A percentile compares a stretch with the other conserved stretches of the same genome.
These are phyloP conservation scores for Aspergillus felis DNA, from an alignment of 2,329 filamentous ascomycete species.

Conservation along the genomic window DNA sequence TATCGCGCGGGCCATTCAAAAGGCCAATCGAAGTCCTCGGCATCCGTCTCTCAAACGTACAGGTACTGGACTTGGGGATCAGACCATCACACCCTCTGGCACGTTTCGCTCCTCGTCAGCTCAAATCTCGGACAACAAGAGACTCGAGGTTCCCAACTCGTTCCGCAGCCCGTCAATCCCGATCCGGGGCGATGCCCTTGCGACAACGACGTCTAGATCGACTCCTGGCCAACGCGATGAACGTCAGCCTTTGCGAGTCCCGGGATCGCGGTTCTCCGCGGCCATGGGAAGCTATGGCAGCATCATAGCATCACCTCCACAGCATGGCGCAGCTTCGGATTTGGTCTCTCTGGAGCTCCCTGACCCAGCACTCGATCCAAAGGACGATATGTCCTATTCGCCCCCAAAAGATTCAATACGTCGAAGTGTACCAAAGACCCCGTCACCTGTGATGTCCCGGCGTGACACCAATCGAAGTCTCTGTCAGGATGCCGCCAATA, in stretches of 20 bases:
- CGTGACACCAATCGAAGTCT: slow-evolving; percentile 9
- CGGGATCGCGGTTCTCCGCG: slow-evolving; percentile 33
- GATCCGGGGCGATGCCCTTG: slow-evolving; percentile 17
- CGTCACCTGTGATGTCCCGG: slow-evolving; percentile 23
- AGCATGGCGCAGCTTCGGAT: slow-evolving; percentile 26
- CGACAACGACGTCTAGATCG: slow-evolving; percentile 23
- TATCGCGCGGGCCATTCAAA: slow-evolving; percentile 66
- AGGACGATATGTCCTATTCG: slow-evolving; percentile 20
- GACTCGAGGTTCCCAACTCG: slow-evolving; percentile 12
- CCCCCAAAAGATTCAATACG: slow-evolving; percentile 12
- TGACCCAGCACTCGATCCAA: slow-evolving; percentile 55
- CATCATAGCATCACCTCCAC: slow-evolving; percentile 55
- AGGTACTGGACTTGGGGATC: slow-evolving; percentile 13
- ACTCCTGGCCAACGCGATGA: slow-evolving; percentile 38
- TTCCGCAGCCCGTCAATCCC: slow-evolving; percentile 12
- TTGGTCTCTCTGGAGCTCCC: slow-evolving; percentile 57
- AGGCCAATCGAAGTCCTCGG: slow-evolving; percentile 46
- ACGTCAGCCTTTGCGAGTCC: slow-evolving; percentile 31
- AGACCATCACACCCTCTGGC: slow-evolving; percentile 8
- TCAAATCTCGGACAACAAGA: slow-evolving; percentile 18
- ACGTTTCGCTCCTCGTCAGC: slow-evolving; percentile 12
- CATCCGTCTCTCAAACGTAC: slow-evolving; percentile 43
- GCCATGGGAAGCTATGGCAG: slow-evolving; percentile 58
- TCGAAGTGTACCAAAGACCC: slow-evolving; percentile 17
- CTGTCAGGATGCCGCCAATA: slow-evolving; percentile 1